Evolutionary conservation across 441 rosid genomes (phyloP).

Genomic region (Rhodomyrtus psidioides): DNA sequence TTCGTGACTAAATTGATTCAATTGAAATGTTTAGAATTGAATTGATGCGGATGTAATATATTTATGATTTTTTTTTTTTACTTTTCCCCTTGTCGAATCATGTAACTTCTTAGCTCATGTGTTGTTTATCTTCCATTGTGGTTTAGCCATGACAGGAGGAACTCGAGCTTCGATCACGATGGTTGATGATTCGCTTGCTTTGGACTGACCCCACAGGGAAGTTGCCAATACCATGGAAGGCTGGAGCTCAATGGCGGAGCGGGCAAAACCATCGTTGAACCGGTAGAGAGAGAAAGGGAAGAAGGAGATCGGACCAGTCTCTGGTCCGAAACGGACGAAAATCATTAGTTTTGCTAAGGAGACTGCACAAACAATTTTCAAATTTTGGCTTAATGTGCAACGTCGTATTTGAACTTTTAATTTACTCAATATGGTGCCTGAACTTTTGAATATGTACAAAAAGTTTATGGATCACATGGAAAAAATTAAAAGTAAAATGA

Average conservation of each 20-base stretch:
- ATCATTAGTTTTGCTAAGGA: not conserved
- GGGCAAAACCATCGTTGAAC: rapidly evolving
- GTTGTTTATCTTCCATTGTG: no score
- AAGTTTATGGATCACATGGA: rapidly evolving
- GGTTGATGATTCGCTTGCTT: not conserved
- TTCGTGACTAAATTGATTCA: no score
- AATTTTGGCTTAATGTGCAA: rapidly evolving
- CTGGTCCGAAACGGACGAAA: rapidly evolving
- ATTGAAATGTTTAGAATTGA: no score
- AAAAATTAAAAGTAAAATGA: not conserved
- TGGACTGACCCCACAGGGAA: rapidly evolving
- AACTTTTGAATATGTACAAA: not conserved
- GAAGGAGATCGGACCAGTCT: not conserved
- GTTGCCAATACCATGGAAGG: rapidly evolving
- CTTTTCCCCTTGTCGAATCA: no score
- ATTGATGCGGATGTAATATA: no score
- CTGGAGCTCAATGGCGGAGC: rapidly evolving
- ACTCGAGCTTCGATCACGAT: not conserved
- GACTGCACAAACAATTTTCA: rapidly evolving
- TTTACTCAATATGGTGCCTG: rapidly evolving
- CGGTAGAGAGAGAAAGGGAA: not conserved
- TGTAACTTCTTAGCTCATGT: no score
- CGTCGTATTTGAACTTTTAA: not conserved
- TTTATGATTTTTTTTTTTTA: no score
- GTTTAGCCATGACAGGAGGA: not conserved